phyloP scores from a whole-genome alignment of 257 asterid species.

The Capsicum baccatum region DNA sequence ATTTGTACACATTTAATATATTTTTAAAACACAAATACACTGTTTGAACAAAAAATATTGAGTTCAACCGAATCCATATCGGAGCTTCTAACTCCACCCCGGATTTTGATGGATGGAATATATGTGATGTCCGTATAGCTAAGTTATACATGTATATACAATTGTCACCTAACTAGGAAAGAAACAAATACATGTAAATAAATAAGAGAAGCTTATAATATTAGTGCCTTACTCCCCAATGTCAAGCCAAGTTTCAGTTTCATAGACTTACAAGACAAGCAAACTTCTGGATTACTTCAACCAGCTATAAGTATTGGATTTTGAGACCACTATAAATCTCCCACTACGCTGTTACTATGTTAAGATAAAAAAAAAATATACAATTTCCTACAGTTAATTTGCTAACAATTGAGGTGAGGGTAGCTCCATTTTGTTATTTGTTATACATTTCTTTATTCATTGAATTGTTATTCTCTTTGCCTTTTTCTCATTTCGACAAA shows the following conservation, averaged over 20 bases:
- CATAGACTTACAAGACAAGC: constrained; percentile 19
- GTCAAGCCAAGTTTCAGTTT: constrained; percentile 19
- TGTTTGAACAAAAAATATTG: background rate
- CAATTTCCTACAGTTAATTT: background rate
- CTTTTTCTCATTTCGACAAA: background rate
- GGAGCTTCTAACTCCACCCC: no score
- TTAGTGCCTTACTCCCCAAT: background rate
- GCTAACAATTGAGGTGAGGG: background rate
- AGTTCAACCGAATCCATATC: background rate
- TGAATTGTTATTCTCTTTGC: background rate
- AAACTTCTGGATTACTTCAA: constrained; percentile 10
- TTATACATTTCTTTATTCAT: background rate
- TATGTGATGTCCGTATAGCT: background rate
- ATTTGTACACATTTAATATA: background rate
- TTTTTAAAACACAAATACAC: background rate
- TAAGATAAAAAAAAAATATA: background rate
- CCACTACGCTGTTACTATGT: background rate
- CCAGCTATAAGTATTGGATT: background rate
- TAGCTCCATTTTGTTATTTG: background rate
- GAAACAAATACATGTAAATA: constrained; percentile 2
- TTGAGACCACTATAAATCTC: background rate
- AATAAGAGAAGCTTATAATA: background rate
- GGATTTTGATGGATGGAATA: background rate
- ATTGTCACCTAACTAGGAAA: constrained; percentile 20
- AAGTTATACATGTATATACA: background rate